A percentile compares a stretch with the other conserved stretches of the same genome.
Conservation (phyloP, 2,329 filamentous ascomycete genomes). For the Penicillium paneum region DNA sequence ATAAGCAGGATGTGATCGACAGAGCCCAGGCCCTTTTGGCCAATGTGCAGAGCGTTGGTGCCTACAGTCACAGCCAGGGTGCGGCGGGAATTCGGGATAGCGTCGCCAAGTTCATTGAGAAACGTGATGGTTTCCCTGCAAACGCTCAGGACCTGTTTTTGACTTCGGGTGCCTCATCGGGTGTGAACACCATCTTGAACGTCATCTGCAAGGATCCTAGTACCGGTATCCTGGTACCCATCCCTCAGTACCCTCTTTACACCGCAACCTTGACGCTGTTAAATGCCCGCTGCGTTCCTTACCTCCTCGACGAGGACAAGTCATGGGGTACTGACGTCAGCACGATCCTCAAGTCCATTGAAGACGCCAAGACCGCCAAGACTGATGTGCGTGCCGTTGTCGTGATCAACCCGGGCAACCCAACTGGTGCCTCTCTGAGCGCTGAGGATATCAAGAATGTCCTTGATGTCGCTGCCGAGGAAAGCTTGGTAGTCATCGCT, state of each 20-base stretch:
- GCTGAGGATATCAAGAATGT: slow-evolving; percentile 76
- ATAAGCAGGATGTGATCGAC: slow-evolving; percentile 84
- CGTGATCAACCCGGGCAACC: slow-evolving; percentile 98
- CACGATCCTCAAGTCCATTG: slow-evolving; percentile 70
- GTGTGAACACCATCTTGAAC: slow-evolving; percentile 89
- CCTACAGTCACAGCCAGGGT: slow-evolving; percentile 93
- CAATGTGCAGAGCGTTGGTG: slow-evolving; percentile 85
- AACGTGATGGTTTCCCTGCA: slow-evolving; percentile 84
- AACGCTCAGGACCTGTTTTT: slow-evolving; percentile 82
- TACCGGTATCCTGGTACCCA: slow-evolving; percentile 85
- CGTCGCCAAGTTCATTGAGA: slow-evolving; percentile 87
- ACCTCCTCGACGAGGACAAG: slow-evolving; percentile 83
- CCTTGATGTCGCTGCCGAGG: slow-evolving; percentile 79
- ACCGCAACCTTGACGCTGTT: slow-evolving; percentile 86
- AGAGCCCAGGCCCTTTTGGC: slow-evolving; percentile 77
- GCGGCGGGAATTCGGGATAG: slow-evolving; percentile 82
- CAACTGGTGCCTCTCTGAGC: slow-evolving; percentile 82
- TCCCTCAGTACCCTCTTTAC: slow-evolving; percentile 97
- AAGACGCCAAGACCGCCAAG: slow-evolving; percentile 70
- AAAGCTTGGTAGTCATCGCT: slow-evolving; percentile 84
- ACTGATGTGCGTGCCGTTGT: slow-evolving; percentile 89
- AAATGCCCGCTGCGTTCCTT: slow-evolving; percentile 83
- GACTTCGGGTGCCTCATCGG: slow-evolving; percentile 85
- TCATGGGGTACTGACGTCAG: slow-evolving; percentile 84
- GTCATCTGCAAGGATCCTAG: slow-evolving; percentile 75